Conservation (phyloP, 495 filamentous ascomycete genomes). For the Ramalina intermedia region DNA sequence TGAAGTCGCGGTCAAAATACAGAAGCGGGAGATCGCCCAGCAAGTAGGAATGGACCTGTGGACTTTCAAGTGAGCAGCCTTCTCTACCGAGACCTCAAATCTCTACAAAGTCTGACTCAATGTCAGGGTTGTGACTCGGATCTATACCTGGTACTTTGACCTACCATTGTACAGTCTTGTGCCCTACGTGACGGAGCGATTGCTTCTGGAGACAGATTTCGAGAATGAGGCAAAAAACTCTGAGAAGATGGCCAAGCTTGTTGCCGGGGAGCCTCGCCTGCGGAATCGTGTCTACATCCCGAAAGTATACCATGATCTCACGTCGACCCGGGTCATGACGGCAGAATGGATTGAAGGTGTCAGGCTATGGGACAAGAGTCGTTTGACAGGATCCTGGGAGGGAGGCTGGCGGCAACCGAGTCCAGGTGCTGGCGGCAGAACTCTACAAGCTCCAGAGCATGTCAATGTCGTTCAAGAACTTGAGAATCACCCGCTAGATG, state of each 20-base stretch:
- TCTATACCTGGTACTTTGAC: constrained; percentile 72
- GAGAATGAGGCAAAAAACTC: constrained; percentile 80
- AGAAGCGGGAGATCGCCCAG: constrained; percentile 82
- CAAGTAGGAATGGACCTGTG: constrained; percentile 90
- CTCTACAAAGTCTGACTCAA: constrained; percentile 2
- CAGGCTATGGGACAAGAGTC: constrained; percentile 74
- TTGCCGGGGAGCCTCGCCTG: constrained; percentile 63
- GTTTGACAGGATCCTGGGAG: constrained; percentile 57
- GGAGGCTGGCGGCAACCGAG: constrained; percentile 62
- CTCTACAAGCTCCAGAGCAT: constrained; percentile 37
- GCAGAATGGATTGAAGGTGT: constrained; percentile 97
- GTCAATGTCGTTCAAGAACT: constrained; percentile 25
- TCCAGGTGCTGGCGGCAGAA: constrained; percentile 58
- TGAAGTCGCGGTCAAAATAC: constrained; percentile 89
- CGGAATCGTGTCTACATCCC: constrained; percentile 77
- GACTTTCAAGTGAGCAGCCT: constrained; percentile 64
- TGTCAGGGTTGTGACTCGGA: constrained; percentile 51
- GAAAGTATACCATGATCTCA: constrained; percentile 65
- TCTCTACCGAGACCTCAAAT: not conserved
- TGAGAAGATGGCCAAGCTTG: constrained; percentile 62
- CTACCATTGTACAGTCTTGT: constrained; percentile 78
- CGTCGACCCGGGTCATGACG: constrained; percentile 74
- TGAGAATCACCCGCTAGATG: constrained; percentile 28
- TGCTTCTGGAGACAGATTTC: constrained; percentile 89
- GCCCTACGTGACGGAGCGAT: constrained; percentile 75